Evolutionary conservation across 805 yeast genomes (phyloP).

Genomic region (Metschnikowia henanensis): DNA sequence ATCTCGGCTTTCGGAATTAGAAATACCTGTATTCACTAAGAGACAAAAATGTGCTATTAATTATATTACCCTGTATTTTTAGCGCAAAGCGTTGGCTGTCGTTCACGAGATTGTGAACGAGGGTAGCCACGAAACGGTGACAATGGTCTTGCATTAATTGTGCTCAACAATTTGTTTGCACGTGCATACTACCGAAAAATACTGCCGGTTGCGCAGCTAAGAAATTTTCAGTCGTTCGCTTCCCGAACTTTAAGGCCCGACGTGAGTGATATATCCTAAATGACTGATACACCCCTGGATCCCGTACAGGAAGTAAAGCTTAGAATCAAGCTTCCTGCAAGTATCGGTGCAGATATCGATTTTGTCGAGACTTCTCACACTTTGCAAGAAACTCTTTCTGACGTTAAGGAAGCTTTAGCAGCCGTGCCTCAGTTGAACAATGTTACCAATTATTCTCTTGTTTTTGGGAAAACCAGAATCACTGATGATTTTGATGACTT

Average conservation of each 20-base stretch:
- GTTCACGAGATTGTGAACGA: too few species aligned
- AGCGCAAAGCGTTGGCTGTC: too few species aligned
- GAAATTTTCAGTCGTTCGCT: constrained; percentile 7
- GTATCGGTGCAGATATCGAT: constrained; percentile 18
- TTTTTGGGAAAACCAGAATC: constrained; percentile 32
- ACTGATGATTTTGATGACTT: constrained; percentile 30
- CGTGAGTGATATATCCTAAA: constrained; percentile 5
- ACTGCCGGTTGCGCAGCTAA: constrained; percentile 11
- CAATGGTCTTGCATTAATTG: not conserved
- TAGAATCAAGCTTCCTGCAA: constrained; percentile 22
- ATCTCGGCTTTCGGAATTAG: too few species aligned
- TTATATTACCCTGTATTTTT: too few species aligned
- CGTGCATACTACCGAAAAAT: constrained; percentile 1
- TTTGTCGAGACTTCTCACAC: constrained; percentile 32
- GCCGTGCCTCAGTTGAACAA: constrained; percentile 57
- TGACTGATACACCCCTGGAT: constrained; percentile 20
- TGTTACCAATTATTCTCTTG: constrained; percentile 58
- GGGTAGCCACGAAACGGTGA: too few species aligned
- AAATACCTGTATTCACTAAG: too few species aligned
- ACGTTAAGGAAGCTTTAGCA: constrained; percentile 57
- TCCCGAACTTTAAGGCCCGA: not conserved
- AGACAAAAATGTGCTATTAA: too few species aligned
- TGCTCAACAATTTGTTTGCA: not conserved
- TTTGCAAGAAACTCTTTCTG: constrained; percentile 50
- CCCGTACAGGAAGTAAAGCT: constrained; percentile 21